Conservation (phyloP, 495 filamentous ascomycete species). For the Xylona heveae region DNA sequence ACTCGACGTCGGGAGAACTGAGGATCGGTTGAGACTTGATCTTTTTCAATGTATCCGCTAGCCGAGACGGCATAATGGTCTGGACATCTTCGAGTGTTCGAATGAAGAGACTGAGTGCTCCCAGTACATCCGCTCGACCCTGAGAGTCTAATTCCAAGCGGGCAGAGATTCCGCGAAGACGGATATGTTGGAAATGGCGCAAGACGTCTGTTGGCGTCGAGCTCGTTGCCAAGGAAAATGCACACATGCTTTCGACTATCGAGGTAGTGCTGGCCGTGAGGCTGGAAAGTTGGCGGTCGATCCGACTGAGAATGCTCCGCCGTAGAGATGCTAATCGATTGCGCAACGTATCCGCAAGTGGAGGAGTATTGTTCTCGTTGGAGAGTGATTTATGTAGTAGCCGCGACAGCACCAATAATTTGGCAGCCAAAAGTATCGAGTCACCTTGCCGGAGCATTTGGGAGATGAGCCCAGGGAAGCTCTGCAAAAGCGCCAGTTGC, state of each 20-base stretch:
- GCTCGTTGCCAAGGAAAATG: conserved; percentile 65
- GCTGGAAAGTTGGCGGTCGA: conserved; percentile 45
- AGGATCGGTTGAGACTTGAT: conserved; percentile 26
- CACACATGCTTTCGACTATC: conserved; percentile 51
- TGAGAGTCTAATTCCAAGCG: conserved; percentile 25
- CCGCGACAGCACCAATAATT: conserved; percentile 59
- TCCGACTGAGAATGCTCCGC: conserved; percentile 35
- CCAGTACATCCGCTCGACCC: conserved; percentile 14
- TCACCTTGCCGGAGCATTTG: conserved; percentile 34
- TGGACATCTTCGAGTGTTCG: conserved; percentile 60
- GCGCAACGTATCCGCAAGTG: conserved; percentile 37
- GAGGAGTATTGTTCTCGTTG: conserved; percentile 24
- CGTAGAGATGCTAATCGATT: conserved; percentile 38
- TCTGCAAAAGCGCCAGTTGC: conserved; percentile 39
- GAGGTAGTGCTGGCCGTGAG: conserved; percentile 23
- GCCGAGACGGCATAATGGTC: conserved; percentile 43
- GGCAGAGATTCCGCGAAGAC: conserved; percentile 40
- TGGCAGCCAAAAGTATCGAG: conserved; percentile 47
- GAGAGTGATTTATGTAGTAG: conserved; percentile 45
- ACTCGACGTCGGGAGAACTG: conserved; percentile 19
- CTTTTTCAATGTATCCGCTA: conserved; percentile 45
- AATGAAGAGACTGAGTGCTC: conserved; percentile 48
- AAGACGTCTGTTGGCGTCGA: conserved; percentile 65
- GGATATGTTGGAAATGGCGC: conserved; percentile 56
- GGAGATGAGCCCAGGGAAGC: conserved; percentile 29